phyloP scores from a whole-genome alignment of 2,329 filamentous ascomycete genomes.

The Colletotrichum sp. region DNA sequence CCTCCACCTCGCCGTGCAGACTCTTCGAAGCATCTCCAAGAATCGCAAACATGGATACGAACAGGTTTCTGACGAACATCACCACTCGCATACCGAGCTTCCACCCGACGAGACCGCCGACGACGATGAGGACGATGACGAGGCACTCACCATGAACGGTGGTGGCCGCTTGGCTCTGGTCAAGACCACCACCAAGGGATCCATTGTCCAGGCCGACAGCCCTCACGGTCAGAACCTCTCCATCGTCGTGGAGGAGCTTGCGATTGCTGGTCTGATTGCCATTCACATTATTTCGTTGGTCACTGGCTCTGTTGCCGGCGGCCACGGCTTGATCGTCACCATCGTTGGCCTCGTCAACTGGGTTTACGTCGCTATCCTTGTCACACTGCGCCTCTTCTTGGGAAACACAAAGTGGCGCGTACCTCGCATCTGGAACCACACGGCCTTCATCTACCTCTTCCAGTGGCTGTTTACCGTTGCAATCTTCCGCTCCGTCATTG shows the following conservation, averaged over 20 bases:
- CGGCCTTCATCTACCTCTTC: constrained; percentile 79
- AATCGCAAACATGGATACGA: constrained; percentile 63
- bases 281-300: constrained; percentile 71
- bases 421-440: constrained; percentile 90
- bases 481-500: constrained; percentile 83
- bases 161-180: constrained; percentile 62
- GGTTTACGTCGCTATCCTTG: constrained; percentile 80
- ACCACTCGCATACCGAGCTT: constrained; percentile 55
- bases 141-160: constrained; percentile 56
- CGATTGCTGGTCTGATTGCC: constrained; percentile 73
- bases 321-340: constrained; percentile 63
- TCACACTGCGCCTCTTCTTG: constrained; percentile 73
- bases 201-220: constrained; percentile 72
- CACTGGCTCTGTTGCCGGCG: constrained; percentile 60
- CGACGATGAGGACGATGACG: constrained; percentile 65
- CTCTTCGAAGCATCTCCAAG: constrained; percentile 56
- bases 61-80: constrained; percentile 49
- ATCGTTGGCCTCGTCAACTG: constrained; percentile 75
- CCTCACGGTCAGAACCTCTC: constrained; percentile 76
- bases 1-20: constrained; percentile 66
- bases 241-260: constrained; percentile 76
- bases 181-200: constrained; percentile 67
- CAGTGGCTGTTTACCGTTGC: constrained; percentile 82
- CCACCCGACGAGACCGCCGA: constrained; percentile 52
- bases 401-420: constrained; percentile 70